phyloP scores from a whole-genome alignment of 495 filamentous ascomycete genomes.

The Penicillium mononematosum region DNA sequence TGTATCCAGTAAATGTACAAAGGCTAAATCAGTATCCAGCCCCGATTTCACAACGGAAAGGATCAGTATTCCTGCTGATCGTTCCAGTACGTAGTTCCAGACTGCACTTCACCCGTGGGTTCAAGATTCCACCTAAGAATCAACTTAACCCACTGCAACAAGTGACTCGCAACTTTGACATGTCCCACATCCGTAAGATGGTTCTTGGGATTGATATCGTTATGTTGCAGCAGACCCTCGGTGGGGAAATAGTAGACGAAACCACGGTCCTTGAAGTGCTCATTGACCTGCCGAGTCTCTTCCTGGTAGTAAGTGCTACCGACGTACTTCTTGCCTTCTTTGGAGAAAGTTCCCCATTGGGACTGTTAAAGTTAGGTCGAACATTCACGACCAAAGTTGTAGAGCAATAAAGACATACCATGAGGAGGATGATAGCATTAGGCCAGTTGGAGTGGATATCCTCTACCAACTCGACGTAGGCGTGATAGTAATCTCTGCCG shows the following conservation, averaged over 20 bases:
- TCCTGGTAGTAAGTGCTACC: constrained; percentile 49
- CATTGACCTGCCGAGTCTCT: constrained; percentile 54
- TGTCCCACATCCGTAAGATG: constrained; percentile 69
- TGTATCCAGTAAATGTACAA: constrained; percentile 3
- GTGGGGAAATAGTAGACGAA: constrained; percentile 72
- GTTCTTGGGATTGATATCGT: constrained; percentile 62
- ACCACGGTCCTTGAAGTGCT: constrained; percentile 54
- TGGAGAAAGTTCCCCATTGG: constrained; percentile 61
- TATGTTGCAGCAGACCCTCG: constrained; percentile 65
- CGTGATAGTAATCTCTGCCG: constrained; percentile 50
- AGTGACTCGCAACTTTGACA: constrained; percentile 64
- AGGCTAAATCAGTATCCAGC: not conserved
- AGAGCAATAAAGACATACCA: constrained; percentile 43
- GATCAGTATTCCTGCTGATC: constrained; percentile 49
- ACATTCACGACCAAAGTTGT: not conserved
- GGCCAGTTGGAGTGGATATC: constrained; percentile 62
- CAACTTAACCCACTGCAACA: constrained; percentile 55
- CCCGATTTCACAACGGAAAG: not conserved
- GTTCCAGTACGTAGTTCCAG: constrained; percentile 63
- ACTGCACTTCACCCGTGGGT: constrained; percentile 63
- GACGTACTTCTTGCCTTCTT: constrained; percentile 52
- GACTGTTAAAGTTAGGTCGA: constrained; percentile 37
- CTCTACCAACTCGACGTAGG: constrained; percentile 59
- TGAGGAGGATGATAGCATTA: constrained; percentile 59
- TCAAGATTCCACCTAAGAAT: constrained; percentile 61